Percentiles rank a stretch among this genome's conserved stretches.
phyloP scores from a whole-genome alignment of 192 early-diverging fungal genomes.

The Rhizophagus sp. region DNA sequence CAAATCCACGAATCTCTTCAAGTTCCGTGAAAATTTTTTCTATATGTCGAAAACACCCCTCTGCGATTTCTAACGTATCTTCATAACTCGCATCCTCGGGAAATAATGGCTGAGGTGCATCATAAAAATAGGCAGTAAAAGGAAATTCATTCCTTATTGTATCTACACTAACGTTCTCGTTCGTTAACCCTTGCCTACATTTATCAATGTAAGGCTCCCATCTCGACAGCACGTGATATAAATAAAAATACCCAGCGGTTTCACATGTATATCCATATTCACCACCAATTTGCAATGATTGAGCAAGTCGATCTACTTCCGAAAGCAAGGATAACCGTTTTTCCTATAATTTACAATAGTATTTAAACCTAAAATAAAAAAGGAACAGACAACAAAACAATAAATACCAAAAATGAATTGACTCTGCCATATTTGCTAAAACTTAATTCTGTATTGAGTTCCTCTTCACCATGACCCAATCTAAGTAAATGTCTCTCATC shows the following conservation, averaged over 20 bases:
- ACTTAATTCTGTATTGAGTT: slow-evolving; percentile 74
- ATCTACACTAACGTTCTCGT: slow-evolving; percentile 22
- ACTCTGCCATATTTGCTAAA: slow-evolving; percentile 96
- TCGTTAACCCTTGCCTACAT: slow-evolving; percentile 32
- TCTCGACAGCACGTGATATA: slow-evolving; percentile 68
- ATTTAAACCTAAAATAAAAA: not conserved
- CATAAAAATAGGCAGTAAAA: slow-evolving; percentile 76
- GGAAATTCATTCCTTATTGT: slow-evolving; percentile 68
- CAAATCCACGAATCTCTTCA: slow-evolving; percentile 92
- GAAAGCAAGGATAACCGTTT: slow-evolving; percentile 71
- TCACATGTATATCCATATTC: slow-evolving; percentile 93
- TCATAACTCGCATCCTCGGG: slow-evolving; percentile 47
- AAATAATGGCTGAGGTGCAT: slow-evolving; percentile 73
- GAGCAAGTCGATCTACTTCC: slow-evolving; percentile 77
- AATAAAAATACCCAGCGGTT: slow-evolving; percentile 88
- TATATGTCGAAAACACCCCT: slow-evolving; percentile 84
- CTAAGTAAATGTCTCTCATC: slow-evolving; percentile 92
- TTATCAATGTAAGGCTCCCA: slow-evolving; percentile 72
- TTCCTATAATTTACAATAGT: slow-evolving; percentile 38
- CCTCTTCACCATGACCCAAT: slow-evolving; percentile 93
- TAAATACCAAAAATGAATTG: slow-evolving; percentile 71
- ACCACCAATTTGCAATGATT: slow-evolving; percentile 73
- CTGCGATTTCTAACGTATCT: slow-evolving; percentile 59
- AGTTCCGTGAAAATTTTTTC: slow-evolving; percentile 82
- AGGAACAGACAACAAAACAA: not conserved